A percentile compares a stretch with the other conserved stretches of the same genome.
Conservation (phyloP, 1,139 yeast genomes). For the Scheffersomyces segobiensis region DNA sequence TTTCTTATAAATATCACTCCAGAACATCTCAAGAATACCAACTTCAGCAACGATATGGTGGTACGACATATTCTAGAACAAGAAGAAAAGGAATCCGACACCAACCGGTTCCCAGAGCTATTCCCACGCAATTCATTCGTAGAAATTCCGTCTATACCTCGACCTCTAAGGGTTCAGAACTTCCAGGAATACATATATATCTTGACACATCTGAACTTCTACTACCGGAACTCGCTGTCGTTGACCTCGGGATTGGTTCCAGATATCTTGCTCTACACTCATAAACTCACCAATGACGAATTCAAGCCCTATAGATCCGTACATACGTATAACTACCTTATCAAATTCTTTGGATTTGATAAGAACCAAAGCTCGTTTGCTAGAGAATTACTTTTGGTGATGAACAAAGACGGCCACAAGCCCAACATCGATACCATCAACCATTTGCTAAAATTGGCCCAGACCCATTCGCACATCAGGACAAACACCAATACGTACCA, state of each 20-base stretch:
- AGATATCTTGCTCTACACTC: conserved; percentile 42
- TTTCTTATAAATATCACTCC: conserved; percentile 37
- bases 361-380: conserved; percentile 48
- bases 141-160: conserved; percentile 39
- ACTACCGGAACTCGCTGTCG: conserved; percentile 39
- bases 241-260: conserved; percentile 39
- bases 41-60: not conserved
- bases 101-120: conserved; percentile 3
- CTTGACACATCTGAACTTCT: conserved; percentile 35
- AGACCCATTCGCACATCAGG: conserved; percentile 35
- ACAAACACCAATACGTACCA: conserved; percentile 34
- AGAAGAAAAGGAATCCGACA: conserved; percentile 4
- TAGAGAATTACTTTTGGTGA: conserved; percentile 39
- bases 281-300: conserved; percentile 31
- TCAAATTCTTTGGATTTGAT: conserved; percentile 42
- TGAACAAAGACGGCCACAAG: conserved; percentile 44
- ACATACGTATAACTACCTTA: conserved; percentile 42
- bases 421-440: conserved; percentile 46
- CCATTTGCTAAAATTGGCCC: conserved; percentile 31
- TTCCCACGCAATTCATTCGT: conserved; percentile 16
- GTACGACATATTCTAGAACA: conserved; percentile 1
- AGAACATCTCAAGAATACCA: conserved; percentile 21
- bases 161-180: conserved; percentile 24
- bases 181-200: conserved; percentile 40
- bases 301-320: conserved; percentile 34